Percentiles rank a stretch among this genome's conserved stretches.
Conservation (phyloP, 2,329 filamentous ascomycete genomes). For the Sclerotinia minor region DNA sequence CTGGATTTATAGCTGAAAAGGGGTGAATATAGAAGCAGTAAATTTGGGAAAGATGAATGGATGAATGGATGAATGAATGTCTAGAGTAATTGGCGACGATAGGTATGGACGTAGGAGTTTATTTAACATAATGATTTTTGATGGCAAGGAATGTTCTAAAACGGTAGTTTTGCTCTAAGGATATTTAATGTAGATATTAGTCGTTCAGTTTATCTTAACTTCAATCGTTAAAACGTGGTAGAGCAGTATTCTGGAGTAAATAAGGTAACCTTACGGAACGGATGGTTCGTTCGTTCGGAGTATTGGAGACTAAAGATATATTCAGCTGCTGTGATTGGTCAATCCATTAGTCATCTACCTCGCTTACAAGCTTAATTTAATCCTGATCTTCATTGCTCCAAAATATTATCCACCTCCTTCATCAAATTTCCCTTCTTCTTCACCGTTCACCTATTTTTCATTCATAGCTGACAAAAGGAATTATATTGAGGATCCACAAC, state of each 20-base stretch:
- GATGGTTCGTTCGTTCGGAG: not conserved
- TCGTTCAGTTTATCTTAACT: not conserved
- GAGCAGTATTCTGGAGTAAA: not conserved
- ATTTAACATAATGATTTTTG: not conserved
- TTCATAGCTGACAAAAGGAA: not conserved
- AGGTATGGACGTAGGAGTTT: too few relatives aligned
- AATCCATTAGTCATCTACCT: not conserved
- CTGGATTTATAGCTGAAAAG: too few relatives aligned
- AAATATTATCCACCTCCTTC: slow-evolving; percentile 14
- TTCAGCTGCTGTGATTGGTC: not conserved
- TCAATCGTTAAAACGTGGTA: not conserved
- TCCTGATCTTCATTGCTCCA: slow-evolving; percentile 4
- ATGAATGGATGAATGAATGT: too few relatives aligned
- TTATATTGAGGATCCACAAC: not conserved
- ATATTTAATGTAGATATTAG: not conserved
- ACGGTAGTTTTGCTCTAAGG: not conserved
- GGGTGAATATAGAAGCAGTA: too few relatives aligned
- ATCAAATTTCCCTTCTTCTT: slow-evolving; percentile 10
- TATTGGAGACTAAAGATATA: not conserved
- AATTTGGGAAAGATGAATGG: not conserved
- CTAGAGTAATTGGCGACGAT: too few relatives aligned
- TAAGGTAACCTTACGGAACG: not conserved
- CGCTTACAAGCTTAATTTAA: slow-evolving; percentile 11
- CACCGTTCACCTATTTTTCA: not conserved
- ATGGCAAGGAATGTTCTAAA: not conserved